phyloP scores from a whole-genome alignment of 1,284 basidiomycete genomes.

The Pterulicium gracile region DNA sequence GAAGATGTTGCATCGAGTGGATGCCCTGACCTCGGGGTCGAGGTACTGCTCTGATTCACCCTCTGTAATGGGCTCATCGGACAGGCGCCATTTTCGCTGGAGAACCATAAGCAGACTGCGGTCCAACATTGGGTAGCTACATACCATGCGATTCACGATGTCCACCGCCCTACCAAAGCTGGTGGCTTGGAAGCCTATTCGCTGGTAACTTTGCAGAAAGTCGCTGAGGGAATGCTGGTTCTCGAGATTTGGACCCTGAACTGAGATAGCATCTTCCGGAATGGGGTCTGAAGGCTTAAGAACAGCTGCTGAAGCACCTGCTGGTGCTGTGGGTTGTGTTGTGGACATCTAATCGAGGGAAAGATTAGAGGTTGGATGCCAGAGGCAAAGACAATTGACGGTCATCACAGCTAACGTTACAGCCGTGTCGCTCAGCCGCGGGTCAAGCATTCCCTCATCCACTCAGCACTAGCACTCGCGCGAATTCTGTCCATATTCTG shows the following conservation, averaged over 20 bases:
- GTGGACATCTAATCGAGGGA: too few species aligned
- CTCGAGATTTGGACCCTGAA: slow-evolving; percentile 86
- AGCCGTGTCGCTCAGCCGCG: too few species aligned
- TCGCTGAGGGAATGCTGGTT: slow-evolving; percentile 54
- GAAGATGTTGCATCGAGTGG: slow-evolving; percentile 80
- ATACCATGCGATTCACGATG: slow-evolving; percentile 84
- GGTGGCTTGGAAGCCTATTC: slow-evolving; percentile 94
- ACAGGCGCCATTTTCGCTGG: slow-evolving; percentile 75
- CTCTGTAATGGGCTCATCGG: slow-evolving; percentile 61
- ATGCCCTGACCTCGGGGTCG: slow-evolving; percentile 47
- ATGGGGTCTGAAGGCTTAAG: slow-evolving; percentile 73
- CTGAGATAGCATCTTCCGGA: slow-evolving; percentile 60
- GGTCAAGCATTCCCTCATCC: too few species aligned
- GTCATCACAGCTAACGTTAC: too few species aligned
- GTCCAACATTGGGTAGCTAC: slow-evolving; percentile 9
- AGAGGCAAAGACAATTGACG: too few species aligned
- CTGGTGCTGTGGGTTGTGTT: slow-evolving; percentile 29
- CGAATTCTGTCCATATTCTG: background rate
- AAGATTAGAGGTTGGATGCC: too few species aligned
- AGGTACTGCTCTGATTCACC: slow-evolving; percentile 61
- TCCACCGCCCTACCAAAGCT: slow-evolving; percentile 84
- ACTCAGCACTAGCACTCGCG: background rate
- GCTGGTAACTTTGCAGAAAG: slow-evolving; percentile 74
- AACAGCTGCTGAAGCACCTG: slow-evolving; percentile 58
- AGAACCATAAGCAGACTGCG: slow-evolving; percentile 8